Percentiles rank a stretch among this genome's conserved stretches.
These are phyloP conservation scores for Paraleonurus japonicus DNA, from an alignment of 257 asterid genomes.

Conservation along the genomic window DNA sequence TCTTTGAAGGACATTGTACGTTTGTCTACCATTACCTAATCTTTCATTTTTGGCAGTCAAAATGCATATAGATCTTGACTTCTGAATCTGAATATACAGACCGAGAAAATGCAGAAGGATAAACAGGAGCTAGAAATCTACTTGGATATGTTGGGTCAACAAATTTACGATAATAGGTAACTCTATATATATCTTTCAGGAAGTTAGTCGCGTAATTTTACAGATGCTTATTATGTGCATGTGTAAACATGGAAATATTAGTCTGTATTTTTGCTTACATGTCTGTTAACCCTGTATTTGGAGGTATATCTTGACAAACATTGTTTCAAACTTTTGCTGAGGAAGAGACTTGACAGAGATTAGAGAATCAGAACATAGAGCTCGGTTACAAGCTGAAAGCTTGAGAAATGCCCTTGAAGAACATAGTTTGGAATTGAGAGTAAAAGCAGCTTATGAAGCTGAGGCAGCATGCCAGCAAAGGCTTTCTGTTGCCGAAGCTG, in stretches of 20 bases:
- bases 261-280: conserved; percentile 4
- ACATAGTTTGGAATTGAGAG: conserved; percentile 85
- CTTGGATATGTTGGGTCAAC: conserved; percentile 87
- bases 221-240: conserved; percentile 3
- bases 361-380: conserved; percentile 78
- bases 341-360: conserved; percentile 72
- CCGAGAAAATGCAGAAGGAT: conserved; percentile 81
- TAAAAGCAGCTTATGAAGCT: conserved; percentile 95
- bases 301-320: conserved; percentile 19
- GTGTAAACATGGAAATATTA: neutral
- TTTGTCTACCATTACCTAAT: conserved; percentile 16
- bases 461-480: conserved; percentile 90
- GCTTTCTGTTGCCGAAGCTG: conserved; percentile 84
- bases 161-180: conserved; percentile 81
- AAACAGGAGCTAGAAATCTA: conserved; percentile 67
- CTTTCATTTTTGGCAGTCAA: conserved; percentile 16
- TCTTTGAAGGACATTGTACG: conserved; percentile 71
- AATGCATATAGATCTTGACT: conserved; percentile 26
- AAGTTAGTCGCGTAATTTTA: conserved; percentile 6
- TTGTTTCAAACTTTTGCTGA: conserved; percentile 31
- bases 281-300: conserved; percentile 18
- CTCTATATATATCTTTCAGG: conserved; percentile 5
- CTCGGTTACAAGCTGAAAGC: conserved; percentile 66
- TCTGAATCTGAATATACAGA: conserved; percentile 46
- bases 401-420: conserved; percentile 80